Evolutionary conservation across 805 yeast genomes (phyloP).

Genomic region (Wickerhamomyces pijperi): DNA sequence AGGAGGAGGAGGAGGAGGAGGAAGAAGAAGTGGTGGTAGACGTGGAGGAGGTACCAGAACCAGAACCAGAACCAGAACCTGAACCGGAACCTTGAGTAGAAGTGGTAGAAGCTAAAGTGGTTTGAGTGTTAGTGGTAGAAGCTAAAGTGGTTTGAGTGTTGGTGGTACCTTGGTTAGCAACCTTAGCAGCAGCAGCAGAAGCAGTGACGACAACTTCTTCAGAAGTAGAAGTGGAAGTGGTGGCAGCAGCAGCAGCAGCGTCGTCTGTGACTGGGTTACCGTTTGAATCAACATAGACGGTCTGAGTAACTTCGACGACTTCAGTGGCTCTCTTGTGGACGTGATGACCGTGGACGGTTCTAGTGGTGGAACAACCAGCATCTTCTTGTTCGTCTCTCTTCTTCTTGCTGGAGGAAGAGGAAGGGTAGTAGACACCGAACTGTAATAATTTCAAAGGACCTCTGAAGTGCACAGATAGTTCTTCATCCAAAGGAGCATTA

Average conservation of each 20-base stretch:
- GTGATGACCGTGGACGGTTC: slow-evolving; percentile 29
- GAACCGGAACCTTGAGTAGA: slow-evolving; percentile 10
- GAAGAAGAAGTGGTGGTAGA: slow-evolving; percentile 23
- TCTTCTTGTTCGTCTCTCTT: slow-evolving; percentile 32
- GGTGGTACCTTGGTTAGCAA: slow-evolving; percentile 1
- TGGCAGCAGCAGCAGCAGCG: slow-evolving; percentile 10
- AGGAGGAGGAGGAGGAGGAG: slow-evolving; percentile 18
- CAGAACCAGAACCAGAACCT: no score
- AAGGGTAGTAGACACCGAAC: slow-evolving; percentile 83
- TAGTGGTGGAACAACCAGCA: slow-evolving; percentile 16
- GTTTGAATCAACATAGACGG: slow-evolving; percentile 54
- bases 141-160: slow-evolving; percentile 4
- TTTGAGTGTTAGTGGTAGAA: slow-evolving; percentile 7
- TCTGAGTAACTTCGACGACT: slow-evolving; percentile 64
- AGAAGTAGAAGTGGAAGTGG: slow-evolving; percentile 17
- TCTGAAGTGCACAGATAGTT: slow-evolving; percentile 80
- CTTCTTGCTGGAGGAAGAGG: slow-evolving; percentile 28
- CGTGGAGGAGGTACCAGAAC: slow-evolving; percentile 19
- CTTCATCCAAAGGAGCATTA: slow-evolving; percentile 76
- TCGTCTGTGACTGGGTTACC: slow-evolving; percentile 28
- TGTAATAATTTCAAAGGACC: slow-evolving; percentile 75
- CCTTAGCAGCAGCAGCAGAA: slow-evolving; percentile 15
- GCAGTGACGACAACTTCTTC: slow-evolving; percentile 17
- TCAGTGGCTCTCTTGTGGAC: slow-evolving; percentile 52
- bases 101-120: slow-evolving; percentile 8